Evolutionary conservation across 495 filamentous ascomycete species (phyloP).

Genomic region (Trichoderma parareesei): DNA sequence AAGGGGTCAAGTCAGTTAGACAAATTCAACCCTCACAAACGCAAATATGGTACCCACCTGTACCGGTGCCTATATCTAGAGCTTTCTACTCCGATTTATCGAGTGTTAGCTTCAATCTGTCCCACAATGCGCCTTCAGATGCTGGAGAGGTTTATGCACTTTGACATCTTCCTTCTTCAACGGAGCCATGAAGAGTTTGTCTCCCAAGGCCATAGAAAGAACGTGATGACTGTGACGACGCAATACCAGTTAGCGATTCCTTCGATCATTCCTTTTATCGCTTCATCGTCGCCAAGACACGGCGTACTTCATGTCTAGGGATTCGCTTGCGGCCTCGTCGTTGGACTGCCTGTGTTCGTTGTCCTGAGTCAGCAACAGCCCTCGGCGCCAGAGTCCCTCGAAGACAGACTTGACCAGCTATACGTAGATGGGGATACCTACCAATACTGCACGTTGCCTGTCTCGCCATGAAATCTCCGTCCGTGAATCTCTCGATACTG

Average conservation of each 20-base stretch:
- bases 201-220: conserved; percentile 38
- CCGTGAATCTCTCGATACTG: conserved; percentile 35
- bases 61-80: conserved; percentile 60
- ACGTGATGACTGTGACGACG: conserved; percentile 25
- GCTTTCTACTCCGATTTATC: conserved; percentile 39
- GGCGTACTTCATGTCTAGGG: conserved; percentile 31
- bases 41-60: conserved; percentile 18
- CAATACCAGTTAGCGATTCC: neutral
- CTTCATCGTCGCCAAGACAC: neutral
- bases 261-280: neutral
- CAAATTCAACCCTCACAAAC: neutral
- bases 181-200: conserved; percentile 50
- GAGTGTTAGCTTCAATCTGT: conserved; percentile 17
- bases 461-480: conserved; percentile 30
- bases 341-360: conserved; percentile 27
- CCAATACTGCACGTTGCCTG: conserved; percentile 26
- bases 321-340: conserved; percentile 31
- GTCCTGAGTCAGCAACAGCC: neutral
- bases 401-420: neutral
- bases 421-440: neutral
- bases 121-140: conserved; percentile 20
- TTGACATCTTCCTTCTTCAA: conserved; percentile 27
- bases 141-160: conserved; percentile 30
- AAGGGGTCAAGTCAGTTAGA: neutral
- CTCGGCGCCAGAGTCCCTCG: too few relatives aligned